A percentile compares a stretch with the other conserved stretches of the same genome.
phyloP scores from a whole-genome alignment of 345 rosid genomes.

The Brassica rapa region DNA sequence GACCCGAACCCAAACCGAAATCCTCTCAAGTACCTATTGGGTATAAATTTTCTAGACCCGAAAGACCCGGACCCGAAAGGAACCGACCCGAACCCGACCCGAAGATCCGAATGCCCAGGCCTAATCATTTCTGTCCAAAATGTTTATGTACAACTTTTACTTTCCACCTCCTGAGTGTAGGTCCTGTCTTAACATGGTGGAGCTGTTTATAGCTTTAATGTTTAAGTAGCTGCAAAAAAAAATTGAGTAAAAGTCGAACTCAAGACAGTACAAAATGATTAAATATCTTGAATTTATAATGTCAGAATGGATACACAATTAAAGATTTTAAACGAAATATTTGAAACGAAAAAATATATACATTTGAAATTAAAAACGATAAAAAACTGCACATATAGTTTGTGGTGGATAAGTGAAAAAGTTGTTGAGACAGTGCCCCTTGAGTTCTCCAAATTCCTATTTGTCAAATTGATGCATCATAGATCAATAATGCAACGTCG shows the following conservation, averaged over 20 bases:
- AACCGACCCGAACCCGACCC: too few relatives aligned
- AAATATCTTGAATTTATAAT: neutral
- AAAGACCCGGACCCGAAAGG: too few relatives aligned
- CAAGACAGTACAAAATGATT: neutral
- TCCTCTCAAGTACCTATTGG: too few relatives aligned
- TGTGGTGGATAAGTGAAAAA: slow-evolving; percentile 24
- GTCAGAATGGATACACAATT: neutral
- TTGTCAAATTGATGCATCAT: too few relatives aligned
- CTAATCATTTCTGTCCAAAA: slow-evolving; percentile 11
- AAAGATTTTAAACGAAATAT: neutral
- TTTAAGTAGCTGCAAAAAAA: neutral
- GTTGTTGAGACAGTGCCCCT: neutral
- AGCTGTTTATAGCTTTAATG: neutral
- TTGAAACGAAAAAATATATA: neutral
- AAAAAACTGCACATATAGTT: neutral
- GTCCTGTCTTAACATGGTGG: slow-evolving; percentile 14
- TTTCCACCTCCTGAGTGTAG: slow-evolving; percentile 2
- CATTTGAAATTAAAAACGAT: neutral
- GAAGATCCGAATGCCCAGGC: too few relatives aligned
- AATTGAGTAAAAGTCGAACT: neutral
- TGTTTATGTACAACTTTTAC: slow-evolving; percentile 19
- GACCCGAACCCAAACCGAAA: too few relatives aligned
- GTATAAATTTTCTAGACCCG: too few relatives aligned
- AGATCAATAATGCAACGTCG: too few relatives aligned
- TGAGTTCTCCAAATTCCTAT: too few relatives aligned